Evolutionary conservation across 108 stramenopile genomes (phyloP).

Genomic region (Schizochytrium sp.): DNA sequence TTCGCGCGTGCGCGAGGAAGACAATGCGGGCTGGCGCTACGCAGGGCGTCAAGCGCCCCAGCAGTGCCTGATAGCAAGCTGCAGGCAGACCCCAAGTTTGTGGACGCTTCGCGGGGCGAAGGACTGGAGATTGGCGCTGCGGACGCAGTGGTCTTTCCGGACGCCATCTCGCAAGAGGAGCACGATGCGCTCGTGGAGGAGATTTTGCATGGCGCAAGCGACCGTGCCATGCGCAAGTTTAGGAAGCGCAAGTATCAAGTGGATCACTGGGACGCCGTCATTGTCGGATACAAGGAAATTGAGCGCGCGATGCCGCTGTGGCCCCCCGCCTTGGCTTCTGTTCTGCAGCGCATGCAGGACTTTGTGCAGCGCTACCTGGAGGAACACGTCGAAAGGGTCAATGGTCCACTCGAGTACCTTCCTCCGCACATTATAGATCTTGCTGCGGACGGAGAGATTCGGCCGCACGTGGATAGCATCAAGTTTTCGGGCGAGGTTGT

Average conservation of each 20-base stretch:
- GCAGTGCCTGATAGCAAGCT: not conserved
- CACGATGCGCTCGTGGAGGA: not conserved
- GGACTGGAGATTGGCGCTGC: not conserved
- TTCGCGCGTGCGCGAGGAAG: too few species aligned
- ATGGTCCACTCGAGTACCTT: conserved; percentile 24
- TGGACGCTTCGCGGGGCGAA: not conserved
- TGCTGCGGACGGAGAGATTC: conserved; percentile 57
- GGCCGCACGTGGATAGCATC: conserved; percentile 75
- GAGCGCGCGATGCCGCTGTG: conserved; percentile 39
- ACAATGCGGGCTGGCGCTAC: too few species aligned
- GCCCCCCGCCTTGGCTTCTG: conserved; percentile 25
- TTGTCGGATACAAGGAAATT: conserved; percentile 66
- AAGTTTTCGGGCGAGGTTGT: conserved; percentile 75
- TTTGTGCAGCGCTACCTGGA: conserved; percentile 46
- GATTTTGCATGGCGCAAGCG: not conserved
- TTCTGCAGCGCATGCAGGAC: conserved; percentile 44
- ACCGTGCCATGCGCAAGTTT: not conserved
- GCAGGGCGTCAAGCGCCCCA: not conserved
- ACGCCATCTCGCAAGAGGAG: not conserved
- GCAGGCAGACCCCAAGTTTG: not conserved
- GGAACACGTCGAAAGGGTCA: not conserved
- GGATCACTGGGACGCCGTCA: conserved; percentile 84
- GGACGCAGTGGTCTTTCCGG: not conserved
- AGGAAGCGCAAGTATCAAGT: conserved; percentile 41
- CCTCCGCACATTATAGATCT: conserved; percentile 78